Evolutionary conservation across 768 basidiomycete species (phyloP), one percentile per base, ranked within the genome.

Genomic region (Lactarius quietus): DNA sequence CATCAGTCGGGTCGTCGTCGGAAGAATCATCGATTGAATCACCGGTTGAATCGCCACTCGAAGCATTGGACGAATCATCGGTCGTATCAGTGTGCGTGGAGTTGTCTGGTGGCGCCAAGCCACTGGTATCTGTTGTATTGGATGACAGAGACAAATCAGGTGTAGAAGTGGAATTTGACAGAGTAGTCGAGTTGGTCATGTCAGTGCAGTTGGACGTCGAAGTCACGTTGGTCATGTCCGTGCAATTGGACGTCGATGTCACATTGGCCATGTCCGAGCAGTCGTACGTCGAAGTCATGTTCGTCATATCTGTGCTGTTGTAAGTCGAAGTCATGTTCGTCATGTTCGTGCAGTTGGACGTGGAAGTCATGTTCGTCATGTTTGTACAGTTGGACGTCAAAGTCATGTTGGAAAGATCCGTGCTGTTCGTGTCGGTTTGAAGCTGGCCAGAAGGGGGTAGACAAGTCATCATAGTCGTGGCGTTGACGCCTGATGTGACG

Each of bases 251-350:
- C 31, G 35, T 20, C 20, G 55, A 39, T 12, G 65, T 62, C 53
- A 26, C 2, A 14, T 56, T 51, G 20, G 60, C n/a, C n/a, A n/a
- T n/a, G n/a, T n/a, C n/a, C n/a, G n/a, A n/a, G 29, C 66, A 70
- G 26, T 54, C 65, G 31, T 1, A 33, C 31, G 35, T 20, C 20
- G 55, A 39, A 17, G 65, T 62, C 53, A 26, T 4, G 18, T 56
- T 51, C 14, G 60, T 62, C 7, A 39, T 3, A 23, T 62, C 48
- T 31, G 45, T 62, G 51, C n/a, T 39, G 7, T 57, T 61, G n/a
- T n/a, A n/a, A n/a, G n/a, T n/a, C n/a, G n/a, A n/a, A n/a, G n/a
- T n/a, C n/a, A n/a, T n/a, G n/a, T n/a, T n/a, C n/a, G n/a, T n/a
- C n/a, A n/a, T n/a, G n/a, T n/a, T n/a, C n/a, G 18, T 39, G 38